phyloP scores from a whole-genome alignment of 1,139 yeast genomes.

The Debaryomyces coudertii region DNA sequence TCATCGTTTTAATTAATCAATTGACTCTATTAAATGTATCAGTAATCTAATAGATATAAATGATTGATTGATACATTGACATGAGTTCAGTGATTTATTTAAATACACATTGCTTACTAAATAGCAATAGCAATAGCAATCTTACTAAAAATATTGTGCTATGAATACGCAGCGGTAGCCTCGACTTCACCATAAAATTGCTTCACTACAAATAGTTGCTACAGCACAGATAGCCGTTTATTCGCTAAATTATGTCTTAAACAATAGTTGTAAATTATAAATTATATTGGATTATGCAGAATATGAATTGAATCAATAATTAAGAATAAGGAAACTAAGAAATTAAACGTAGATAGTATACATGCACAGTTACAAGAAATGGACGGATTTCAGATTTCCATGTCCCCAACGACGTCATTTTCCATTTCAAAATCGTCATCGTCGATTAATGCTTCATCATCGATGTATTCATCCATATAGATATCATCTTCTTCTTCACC shows the following conservation, averaged over 20 bases:
- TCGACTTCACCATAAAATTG: background rate
- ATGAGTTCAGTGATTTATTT: too few species aligned
- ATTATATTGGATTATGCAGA: background rate
- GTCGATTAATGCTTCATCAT: slow-evolving; percentile 35
- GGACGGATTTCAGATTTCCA: slow-evolving; percentile 27
- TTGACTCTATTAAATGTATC: background rate
- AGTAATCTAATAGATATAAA: background rate
- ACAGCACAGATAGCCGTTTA: background rate
- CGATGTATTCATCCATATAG: slow-evolving; percentile 24
- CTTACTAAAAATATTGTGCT: background rate
- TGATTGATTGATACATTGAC: too few species aligned
- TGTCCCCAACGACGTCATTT: slow-evolving; percentile 39
- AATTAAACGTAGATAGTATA: background rate
- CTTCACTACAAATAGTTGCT: background rate
- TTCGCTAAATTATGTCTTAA: background rate
- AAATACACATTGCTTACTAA: background rate
- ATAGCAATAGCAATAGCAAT: background rate
- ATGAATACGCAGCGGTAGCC: background rate
- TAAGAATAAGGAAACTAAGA: background rate
- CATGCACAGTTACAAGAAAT: background rate
- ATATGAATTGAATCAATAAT: background rate
- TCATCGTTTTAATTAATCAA: slow-evolving; percentile 4
- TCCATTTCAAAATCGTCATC: slow-evolving; percentile 32
- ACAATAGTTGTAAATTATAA: background rate
- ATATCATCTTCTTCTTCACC: slow-evolving; percentile 30